Base-by-base conservation (phyloP, 1,284 basidiomycete genomes). In the Mycosarcoma maydis region DNA sequence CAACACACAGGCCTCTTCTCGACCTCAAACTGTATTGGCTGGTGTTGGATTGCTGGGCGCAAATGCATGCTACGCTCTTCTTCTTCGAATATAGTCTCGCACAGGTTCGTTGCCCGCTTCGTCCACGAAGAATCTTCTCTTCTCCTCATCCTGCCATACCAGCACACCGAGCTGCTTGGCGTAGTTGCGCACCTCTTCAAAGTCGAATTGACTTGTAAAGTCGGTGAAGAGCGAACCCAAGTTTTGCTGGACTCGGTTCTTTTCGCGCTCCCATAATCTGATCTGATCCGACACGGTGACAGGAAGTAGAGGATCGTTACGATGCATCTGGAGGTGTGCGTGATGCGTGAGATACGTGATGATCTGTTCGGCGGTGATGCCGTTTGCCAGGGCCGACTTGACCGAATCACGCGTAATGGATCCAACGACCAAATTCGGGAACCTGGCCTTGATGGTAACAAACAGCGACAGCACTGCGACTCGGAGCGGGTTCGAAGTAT, bases 231-330 rank as follows among this genome's bases (percentile, higher is more conserved):
- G 86, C 57, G 52, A 50, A 37, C 76, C 93, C 13, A 57, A 16
- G 10, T 70, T 65, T 34, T 73, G 60, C 32, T 64, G 89, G 2
- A 98, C 85, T 45, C 96, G 87, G 82, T 98, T 94, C 83, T 91
- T 90, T 84, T 98, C 96, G 48, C 94, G 86, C 83, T 99, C 95
- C 95, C 96, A 99, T 16, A 98, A 85, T 48, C 96, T 89, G 70
- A 99, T 92, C 84, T 98, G 96, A 84, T 99, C 96, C 75, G 97
- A 94, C 0, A 98, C 94, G 0, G 95, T 97, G 33, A 95, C 92
- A 24, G 94, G 94, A 14, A 97, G 85, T 6, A 96, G 85, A 6
- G 93, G 92, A 78, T 92, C 92, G 82, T 94, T 92, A 83, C 90
- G 92, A 78, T 91, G 89, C 95, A 98, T 98, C 83, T 98, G 95